Evolutionary conservation across 1,284 basidiomycete genomes (phyloP), one percentile per base, ranked within the genome.

Genomic region (Cutaneotrichosporon cyanovorans): DNA sequence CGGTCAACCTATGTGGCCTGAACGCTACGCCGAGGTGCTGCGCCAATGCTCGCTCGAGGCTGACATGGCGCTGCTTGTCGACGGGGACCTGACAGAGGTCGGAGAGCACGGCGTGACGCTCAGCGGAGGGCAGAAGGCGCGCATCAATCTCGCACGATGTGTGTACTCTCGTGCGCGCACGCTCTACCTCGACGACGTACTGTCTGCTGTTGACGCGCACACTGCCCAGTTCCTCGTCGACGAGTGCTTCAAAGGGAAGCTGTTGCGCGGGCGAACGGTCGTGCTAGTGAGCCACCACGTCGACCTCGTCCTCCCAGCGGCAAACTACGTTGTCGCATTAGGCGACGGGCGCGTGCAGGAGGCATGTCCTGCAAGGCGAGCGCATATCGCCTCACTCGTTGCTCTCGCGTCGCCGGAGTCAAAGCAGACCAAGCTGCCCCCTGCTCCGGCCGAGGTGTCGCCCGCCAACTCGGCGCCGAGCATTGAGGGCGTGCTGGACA

Each of bases 31-130:
- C 4, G 62, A 68, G 16, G 61, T 62, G 5, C 44, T 73, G 9
- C 48, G 59, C 15, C 61, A 66, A 38, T 64, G 63, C 25, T 63
- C 60, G 2, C 53, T 74, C 18, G 33, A 61, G 2, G 44, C 66
- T 1, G 73, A 74, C 45, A 51, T 74, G 6, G 57, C 54, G 1
- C 35, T 70, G 1, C 42, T 74, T n/a, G 45, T 57, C 0, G 63
- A 71, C 40, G 67, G 64, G 1, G 73, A 74, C 53, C 39, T 63
- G 42, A 88, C 85, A 1, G 84, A 90, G 66, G 85, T 92, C 23
- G 88, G 88, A 21, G 88, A 90, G 69, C 81, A 84, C 56, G 87
- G 87, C 5, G 80, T 85, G 45, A 85, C 53, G 40, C 43, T 81
- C 40, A 66, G 59, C 21, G 69, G 73, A 28, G 68, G 69, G 2